A percentile compares a stretch with the other conserved stretches of the same genome.
These are phyloP conservation scores for Adiantum capillusveneris DNA, from an alignment of 75 land plant species.

Conservation along the genomic window DNA sequence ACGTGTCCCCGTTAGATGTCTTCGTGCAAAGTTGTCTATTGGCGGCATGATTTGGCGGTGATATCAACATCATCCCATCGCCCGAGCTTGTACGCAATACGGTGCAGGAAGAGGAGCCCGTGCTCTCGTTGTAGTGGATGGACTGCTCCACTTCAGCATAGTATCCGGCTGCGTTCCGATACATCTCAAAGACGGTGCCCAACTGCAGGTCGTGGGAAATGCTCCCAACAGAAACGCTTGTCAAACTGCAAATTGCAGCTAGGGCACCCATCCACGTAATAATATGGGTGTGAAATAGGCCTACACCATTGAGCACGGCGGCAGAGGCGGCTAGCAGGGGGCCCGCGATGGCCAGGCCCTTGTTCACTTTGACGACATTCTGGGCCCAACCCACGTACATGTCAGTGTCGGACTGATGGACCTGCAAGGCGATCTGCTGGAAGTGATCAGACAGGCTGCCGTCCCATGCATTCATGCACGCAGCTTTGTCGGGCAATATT, in stretches of 20 bases:
- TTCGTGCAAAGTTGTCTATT: no score
- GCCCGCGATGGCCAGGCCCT: slow-evolving; percentile 29
- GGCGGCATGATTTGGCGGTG: no score
- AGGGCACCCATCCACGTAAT: no score
- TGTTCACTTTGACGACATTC: slow-evolving; percentile 31
- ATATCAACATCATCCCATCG: slow-evolving; percentile 7
- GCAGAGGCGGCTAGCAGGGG: slow-evolving; percentile 6
- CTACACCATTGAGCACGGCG: no score
- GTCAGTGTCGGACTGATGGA: slow-evolving; percentile 10
- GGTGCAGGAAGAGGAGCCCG: slow-evolving; percentile 13
- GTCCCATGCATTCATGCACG: no score
- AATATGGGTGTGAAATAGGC: no score
- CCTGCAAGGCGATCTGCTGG: no score
- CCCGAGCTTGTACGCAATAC: slow-evolving; percentile 10
- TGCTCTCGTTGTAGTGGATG: slow-evolving; percentile 26
- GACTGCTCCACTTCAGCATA: slow-evolving; percentile 37
- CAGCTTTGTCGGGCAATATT: no score
- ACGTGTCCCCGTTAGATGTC: no score
- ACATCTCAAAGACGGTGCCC: slow-evolving; percentile 66
- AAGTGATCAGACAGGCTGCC: no score
- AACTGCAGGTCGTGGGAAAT: slow-evolving; percentile 22
- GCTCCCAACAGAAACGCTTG: slow-evolving; percentile 5
- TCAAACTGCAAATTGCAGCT: slow-evolving; percentile 17
- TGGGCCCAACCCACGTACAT: slow-evolving; percentile 21
- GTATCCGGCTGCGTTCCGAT: slow-evolving; percentile 42